phyloP scores from a whole-genome alignment of 192 early-diverging fungal genomes.

The Coemansia sp. region DNA sequence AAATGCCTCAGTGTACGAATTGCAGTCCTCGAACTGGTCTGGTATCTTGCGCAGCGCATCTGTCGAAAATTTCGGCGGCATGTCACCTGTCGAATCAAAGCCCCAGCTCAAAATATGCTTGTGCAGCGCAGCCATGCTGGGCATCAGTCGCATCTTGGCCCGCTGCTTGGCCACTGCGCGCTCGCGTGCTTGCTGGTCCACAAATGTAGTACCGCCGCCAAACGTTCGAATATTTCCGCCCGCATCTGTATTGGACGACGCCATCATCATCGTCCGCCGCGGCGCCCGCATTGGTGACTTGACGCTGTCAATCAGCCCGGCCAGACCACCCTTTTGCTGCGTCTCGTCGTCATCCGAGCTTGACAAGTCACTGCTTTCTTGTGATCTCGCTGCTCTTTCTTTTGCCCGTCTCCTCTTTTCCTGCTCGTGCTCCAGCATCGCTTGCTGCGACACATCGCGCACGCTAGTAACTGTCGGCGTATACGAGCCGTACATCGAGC shows the following conservation, averaged over 20 bases:
- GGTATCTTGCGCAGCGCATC: conserved; percentile 55
- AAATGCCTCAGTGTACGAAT: conserved; percentile 66
- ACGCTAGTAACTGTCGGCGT: neutral
- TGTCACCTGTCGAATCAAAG: conserved; percentile 53
- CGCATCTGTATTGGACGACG: conserved; percentile 4
- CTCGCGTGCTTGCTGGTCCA: conserved; percentile 23
- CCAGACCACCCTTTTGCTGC: conserved; percentile 13
- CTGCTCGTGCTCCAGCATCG: conserved; percentile 7
- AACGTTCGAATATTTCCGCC: neutral
- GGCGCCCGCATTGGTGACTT: conserved; percentile 2
- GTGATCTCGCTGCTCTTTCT: neutral
- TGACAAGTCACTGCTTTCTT: conserved; percentile 11
- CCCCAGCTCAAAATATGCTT: conserved; percentile 66
- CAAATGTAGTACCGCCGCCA: conserved; percentile 2
- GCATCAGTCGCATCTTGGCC: conserved; percentile 47
- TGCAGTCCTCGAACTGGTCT: conserved; percentile 56
- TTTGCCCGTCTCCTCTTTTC: neutral
- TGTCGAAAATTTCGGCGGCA: conserved; percentile 51
- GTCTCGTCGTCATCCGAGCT: conserved; percentile 31
- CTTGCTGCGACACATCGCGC: conserved; percentile 9
- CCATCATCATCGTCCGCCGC: conserved; percentile 20
- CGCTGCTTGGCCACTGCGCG: conserved; percentile 43
- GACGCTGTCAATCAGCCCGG: conserved; percentile 25
- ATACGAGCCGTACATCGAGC: conserved; percentile 1
- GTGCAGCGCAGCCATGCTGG: conserved; percentile 59